Base-by-base conservation (phyloP, 2,329 filamentous ascomycete species). In the Sclerotinia sclerotiorum region DNA sequence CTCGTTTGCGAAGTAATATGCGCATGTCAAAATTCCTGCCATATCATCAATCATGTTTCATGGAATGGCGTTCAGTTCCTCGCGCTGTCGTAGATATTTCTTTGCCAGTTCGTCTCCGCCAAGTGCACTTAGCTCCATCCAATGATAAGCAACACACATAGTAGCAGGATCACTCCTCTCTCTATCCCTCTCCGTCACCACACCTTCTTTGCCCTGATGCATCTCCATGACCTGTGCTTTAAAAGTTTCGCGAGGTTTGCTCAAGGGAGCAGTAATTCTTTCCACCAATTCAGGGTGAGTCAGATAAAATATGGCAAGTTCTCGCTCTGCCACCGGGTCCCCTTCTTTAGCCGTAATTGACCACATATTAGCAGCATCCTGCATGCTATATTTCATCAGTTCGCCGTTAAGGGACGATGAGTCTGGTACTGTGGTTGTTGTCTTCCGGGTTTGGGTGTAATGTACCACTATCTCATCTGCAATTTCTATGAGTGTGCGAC, bases 141-240 rank as follows among this genome's bases (percentile, higher is more conserved):
- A 98, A 82, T 98, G 94, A 79, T 96, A 89, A 13, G 94, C 94
- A 68, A 97, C 87, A 75, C 94, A 97, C 91, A 98, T 95, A 54
- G 93, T 88, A 66, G 90, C 90, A 2, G 92, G 92, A 78, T 97
- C 93, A 69, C 89, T 93, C 73, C 92, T 84, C 66, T 82, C 79
- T 21, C 84, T 83, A 74, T 90, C 87, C 65, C 85, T 82, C 52
- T 85, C 85, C 55, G 78, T 74, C 66, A 72, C 75, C 44, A 77
- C 78, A 27, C 76, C 73, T 69, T 79, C 73, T 48, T 78, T 72
- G 7, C 83, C 81, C 17, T 84, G 84, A 72, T 87, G 88, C 76
- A 86, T 86, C 69, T 90, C 91, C 84, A 96, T 92, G 74, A 95
- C 88, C 68, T 93, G 87, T 73, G 91, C 90, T 80, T 94, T 95